A percentile compares a stretch with the other conserved stretches of the same genome.
These are phyloP conservation scores for Byssoonygena ceratinophila DNA, from an alignment of 2,329 filamentous ascomycete species.

Conservation along the genomic window DNA sequence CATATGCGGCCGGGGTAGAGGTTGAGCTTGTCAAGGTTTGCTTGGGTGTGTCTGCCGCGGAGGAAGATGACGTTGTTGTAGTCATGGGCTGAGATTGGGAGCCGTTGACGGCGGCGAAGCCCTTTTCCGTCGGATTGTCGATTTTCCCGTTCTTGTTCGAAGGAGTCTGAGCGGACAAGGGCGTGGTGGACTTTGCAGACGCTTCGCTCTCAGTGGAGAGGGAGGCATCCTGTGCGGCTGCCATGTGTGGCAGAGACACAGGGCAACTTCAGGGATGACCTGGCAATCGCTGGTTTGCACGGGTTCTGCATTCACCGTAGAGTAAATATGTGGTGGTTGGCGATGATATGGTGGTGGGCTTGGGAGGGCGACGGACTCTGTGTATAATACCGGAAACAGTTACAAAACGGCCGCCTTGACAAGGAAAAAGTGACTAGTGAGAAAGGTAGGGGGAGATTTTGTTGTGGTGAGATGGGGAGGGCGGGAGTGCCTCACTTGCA, in stretches of 20 bases:
- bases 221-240: conserved; percentile 23
- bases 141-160: conserved; percentile 7
- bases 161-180: conserved; percentile 9
- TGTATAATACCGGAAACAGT: conserved; percentile 13
- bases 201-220: conserved; percentile 17
- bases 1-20: conserved; percentile 59
- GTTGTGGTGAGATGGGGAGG: background rate
- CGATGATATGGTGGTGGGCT: background rate
- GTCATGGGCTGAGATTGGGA: conserved; percentile 36
- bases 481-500: too few relatives aligned
- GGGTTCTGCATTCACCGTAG: conserved; percentile 19
- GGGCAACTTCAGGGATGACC: conserved; percentile 22
- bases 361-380: background rate
- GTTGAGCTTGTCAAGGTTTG: conserved; percentile 27
- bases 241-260: conserved; percentile 26
- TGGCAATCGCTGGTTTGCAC: conserved; percentile 11
- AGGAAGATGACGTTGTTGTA: conserved; percentile 33
- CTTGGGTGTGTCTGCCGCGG: conserved; percentile 22
- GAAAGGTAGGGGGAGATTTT: conserved; percentile 1
- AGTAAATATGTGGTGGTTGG: background rate
- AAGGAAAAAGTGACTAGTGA: background rate
- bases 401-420: conserved; percentile 9
- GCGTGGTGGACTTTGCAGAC: conserved; percentile 18
- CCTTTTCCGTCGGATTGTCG: conserved; percentile 16
- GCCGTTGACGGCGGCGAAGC: conserved; percentile 26